Evolutionary conservation across 2,329 filamentous ascomycete species (phyloP).

Genomic region (Claviceps spartinae): DNA sequence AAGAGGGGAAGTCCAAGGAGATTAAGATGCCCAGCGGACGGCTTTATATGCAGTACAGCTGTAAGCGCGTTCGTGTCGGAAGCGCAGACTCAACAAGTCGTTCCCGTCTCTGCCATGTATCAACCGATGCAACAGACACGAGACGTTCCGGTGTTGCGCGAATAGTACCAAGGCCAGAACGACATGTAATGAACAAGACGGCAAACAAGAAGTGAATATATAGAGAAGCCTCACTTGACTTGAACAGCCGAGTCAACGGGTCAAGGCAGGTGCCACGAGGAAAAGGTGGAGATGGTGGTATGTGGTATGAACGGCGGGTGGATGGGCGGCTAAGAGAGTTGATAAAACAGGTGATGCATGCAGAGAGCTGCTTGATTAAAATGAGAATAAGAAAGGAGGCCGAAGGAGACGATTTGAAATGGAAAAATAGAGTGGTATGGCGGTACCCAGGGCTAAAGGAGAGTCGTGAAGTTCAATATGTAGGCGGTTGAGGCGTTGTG

Average conservation of each 20-base stretch:
- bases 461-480: constrained; percentile 20
- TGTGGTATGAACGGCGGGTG: background rate
- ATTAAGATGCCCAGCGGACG: too few species aligned
- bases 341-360: too few species aligned
- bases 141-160: too few species aligned
- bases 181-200: too few species aligned
- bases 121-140: too few species aligned
- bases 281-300: background rate
- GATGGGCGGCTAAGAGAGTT: background rate
- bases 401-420: background rate
- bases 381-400: background rate
- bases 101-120: too few species aligned
- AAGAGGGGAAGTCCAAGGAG: too few species aligned
- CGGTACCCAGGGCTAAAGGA: constrained; percentile 18
- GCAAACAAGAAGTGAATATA: background rate
- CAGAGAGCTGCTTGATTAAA: constrained; percentile 1
- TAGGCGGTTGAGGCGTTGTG: constrained; percentile 9
- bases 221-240: constrained; percentile 12
- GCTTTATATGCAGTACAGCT: too few species aligned
- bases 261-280: constrained; percentile 19
- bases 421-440: background rate
- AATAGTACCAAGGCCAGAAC: too few species aligned
- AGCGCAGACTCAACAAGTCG: too few species aligned
- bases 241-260: constrained; percentile 37
- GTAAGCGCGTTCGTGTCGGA: too few species aligned